Evolutionary conservation across 768 basidiomycete genomes (phyloP).

Genomic region (Podaxis sp.): DNA sequence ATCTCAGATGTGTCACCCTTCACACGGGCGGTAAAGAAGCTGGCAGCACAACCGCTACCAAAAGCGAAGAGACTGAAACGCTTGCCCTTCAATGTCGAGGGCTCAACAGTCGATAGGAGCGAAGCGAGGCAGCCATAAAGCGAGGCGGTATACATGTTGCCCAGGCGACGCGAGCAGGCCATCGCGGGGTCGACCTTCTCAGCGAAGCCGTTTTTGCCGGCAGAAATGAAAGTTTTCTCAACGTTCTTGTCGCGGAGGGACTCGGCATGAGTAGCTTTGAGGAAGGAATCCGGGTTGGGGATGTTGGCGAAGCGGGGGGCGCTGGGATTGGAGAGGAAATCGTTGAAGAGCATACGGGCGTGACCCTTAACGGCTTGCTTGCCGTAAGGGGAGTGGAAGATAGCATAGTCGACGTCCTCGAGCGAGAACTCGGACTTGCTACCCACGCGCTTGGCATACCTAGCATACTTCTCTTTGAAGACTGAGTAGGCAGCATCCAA

Average conservation of each 20-base stretch:
- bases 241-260: conserved; percentile 92
- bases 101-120: conserved; percentile 71
- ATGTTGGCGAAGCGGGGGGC: conserved; percentile 68
- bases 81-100: conserved; percentile 73
- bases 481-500: conserved; percentile 86
- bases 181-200: conserved; percentile 78
- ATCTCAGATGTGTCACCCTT: conserved; percentile 88
- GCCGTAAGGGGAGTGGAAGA: conserved; percentile 98
- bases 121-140: conserved; percentile 94
- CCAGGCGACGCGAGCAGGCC: conserved; percentile 86
- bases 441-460: conserved; percentile 51
- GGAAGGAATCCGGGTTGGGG: conserved; percentile 68
- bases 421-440: conserved; percentile 63
- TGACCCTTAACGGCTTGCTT: conserved; percentile 98
- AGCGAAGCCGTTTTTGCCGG: conserved; percentile 74
- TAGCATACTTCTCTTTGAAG: conserved; percentile 80
- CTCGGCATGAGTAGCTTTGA: conserved; percentile 63
- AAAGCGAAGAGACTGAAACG: conserved; percentile 95
- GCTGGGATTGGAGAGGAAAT: conserved; percentile 81
- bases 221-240: conserved; percentile 90
- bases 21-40: conserved; percentile 86
- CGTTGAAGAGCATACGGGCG: conserved; percentile 88
- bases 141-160: conserved; percentile 99
- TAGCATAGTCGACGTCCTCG: conserved; percentile 84
- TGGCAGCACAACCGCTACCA: conserved; percentile 92